Evolutionary conservation across 2,329 filamentous ascomycete genomes (phyloP).

Genomic region (Diaporthe vexans): DNA sequence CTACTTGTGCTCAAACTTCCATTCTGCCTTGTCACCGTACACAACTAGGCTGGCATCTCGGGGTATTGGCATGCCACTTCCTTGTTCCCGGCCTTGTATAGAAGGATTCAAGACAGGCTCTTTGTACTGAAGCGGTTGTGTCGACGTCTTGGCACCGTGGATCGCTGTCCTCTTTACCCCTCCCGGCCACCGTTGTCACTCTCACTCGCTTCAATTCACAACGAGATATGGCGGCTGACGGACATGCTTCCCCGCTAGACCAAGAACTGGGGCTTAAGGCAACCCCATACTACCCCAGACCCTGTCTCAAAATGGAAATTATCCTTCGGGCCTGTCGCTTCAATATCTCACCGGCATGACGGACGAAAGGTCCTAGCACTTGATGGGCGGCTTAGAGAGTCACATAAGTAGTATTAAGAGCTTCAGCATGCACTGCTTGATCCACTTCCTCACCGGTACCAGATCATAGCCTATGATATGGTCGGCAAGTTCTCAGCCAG

Average conservation of each 20-base stretch:
- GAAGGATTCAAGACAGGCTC: background rate
- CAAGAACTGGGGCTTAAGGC: conserved; percentile 2
- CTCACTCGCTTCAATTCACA: conserved; percentile 11
- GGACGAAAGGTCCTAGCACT: background rate
- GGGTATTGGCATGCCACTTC: background rate
- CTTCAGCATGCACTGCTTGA: background rate
- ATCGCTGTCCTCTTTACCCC: conserved; percentile 3
- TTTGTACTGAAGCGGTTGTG: background rate
- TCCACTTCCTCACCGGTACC: background rate
- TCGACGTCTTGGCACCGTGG: conserved; percentile 8
- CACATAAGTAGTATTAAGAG: background rate
- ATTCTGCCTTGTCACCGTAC: background rate
- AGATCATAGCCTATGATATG: background rate
- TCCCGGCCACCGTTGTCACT: conserved; percentile 8
- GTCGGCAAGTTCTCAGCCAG: background rate
- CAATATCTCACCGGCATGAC: conserved; percentile 19
- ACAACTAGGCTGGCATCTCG: background rate
- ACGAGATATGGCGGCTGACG: background rate
- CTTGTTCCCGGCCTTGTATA: background rate
- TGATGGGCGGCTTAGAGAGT: background rate
- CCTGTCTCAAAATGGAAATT: background rate
- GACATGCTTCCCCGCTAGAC: conserved; percentile 11
- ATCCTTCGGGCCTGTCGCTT: conserved; percentile 16
- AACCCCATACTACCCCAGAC: conserved; percentile 28
- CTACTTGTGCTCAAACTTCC: background rate